Conservation (phyloP, 202 grass and related monocot species). For the Miscanthus sacchariflorus region DNA sequence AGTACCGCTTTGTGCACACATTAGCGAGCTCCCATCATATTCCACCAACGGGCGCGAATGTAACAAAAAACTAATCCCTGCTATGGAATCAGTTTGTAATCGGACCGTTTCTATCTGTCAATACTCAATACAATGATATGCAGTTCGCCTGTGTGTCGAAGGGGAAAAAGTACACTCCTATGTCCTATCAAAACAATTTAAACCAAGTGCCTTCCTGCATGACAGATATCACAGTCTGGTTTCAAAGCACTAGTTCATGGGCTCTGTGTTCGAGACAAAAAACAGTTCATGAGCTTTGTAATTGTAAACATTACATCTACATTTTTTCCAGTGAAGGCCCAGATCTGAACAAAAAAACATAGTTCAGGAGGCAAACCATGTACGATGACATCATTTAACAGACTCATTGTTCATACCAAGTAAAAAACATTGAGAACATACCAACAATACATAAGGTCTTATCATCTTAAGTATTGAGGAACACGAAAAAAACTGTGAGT, state of each 20-base stretch:
- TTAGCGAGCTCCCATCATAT: neutral
- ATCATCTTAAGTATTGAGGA: constrained; percentile 19
- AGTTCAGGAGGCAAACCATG: neutral
- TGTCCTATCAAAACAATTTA: constrained; percentile 11
- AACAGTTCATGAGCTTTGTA: neutral
- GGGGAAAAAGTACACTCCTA: neutral
- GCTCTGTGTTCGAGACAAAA: neutral
- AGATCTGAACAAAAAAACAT: constrained; percentile 28
- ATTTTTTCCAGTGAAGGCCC: neutral
- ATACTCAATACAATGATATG: neutral
- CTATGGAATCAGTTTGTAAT: neutral
- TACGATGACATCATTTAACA: constrained; percentile 21
- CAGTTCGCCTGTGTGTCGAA: neutral
- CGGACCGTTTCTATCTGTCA: neutral
- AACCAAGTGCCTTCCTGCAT: constrained; percentile 14
- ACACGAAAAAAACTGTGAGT: constrained; percentile 19
- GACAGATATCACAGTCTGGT: neutral
- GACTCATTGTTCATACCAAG: neutral
- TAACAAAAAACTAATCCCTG: neutral
- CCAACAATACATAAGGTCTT: constrained; percentile 4
- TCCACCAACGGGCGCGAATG: neutral
- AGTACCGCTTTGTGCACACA: constrained; percentile 8
- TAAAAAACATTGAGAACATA: neutral
- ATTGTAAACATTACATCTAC: constrained; percentile 28
- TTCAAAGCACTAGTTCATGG: neutral